Evolutionary conservation across 768 basidiomycete species (phyloP).

Genomic region (Leucosporidium yakuticum): DNA sequence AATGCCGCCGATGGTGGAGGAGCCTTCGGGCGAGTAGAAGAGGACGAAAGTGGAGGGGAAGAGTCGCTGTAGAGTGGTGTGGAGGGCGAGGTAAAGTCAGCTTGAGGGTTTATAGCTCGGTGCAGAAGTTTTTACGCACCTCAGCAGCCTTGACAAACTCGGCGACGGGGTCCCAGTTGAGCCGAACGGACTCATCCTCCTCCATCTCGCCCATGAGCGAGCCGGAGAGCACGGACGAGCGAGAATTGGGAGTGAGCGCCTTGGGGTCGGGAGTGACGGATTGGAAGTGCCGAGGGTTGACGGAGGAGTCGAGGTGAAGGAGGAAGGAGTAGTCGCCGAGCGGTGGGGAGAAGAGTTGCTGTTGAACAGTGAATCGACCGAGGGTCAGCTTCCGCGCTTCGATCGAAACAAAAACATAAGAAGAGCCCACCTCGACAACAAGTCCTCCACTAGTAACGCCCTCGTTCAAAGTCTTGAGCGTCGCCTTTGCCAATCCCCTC

Average conservation of each 20-base stretch:
- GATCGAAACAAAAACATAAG: conserved; percentile 1
- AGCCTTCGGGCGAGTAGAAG: conserved; percentile 79
- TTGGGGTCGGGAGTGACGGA: conserved; percentile 54
- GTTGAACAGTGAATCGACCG: neutral
- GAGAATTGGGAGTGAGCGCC: conserved; percentile 44
- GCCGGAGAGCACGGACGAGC: conserved; percentile 22
- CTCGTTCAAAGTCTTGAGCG: conserved; percentile 56
- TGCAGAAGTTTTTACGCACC: too few species aligned
- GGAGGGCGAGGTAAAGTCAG: neutral
- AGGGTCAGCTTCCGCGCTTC: neutral
- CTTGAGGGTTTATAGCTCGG: too few species aligned
- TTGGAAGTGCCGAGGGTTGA: conserved; percentile 69
- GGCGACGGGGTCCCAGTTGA: conserved; percentile 75
- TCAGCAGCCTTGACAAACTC: conserved; percentile 64
- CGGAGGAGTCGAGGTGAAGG: conserved; percentile 61
- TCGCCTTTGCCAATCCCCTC: conserved; percentile 66
- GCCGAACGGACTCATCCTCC: conserved; percentile 45
- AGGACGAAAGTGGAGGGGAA: conserved; percentile 52
- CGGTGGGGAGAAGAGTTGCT: conserved; percentile 84
- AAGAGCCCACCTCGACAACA: conserved; percentile 56
- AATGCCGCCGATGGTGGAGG: conserved; percentile 68
- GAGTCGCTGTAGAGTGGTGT: conserved; percentile 65
- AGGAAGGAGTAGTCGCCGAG: conserved; percentile 78
- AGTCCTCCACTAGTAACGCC: conserved; percentile 52
- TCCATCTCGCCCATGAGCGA: conserved; percentile 25